Base-by-base conservation (phyloP, 306 rosid genomes). In the Pterocarpus macrocarpus region DNA sequence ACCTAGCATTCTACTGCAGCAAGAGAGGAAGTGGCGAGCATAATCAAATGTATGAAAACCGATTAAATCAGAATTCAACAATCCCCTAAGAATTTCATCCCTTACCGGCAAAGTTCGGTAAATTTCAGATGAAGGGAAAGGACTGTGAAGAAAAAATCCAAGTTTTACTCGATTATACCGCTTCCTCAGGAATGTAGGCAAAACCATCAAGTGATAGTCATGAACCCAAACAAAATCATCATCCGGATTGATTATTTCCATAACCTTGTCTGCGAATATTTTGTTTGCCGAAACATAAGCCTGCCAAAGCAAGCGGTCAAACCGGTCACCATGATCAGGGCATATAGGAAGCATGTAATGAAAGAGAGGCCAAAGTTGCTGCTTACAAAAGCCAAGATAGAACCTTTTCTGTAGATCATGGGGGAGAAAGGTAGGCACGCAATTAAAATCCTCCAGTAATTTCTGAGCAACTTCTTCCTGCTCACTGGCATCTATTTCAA, bases 11-110 rank as follows among this genome's bases (percentile, higher is more conserved):
- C 97, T 90, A 62, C 92, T 90, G 81, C 97, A 92, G 84, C 97
- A 92, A 50, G 97, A 91, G 80, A 91, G 94, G 77, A 93, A 93
- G 78, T 91, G 96, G 11, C 96, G 97, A 9, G 96, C 96, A 83
- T 93, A 91, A 76, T 93, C 96, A 83, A 91, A 93, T n/a, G 94
- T 93, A 78, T 91, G 97, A 69, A 93, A 91, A 63, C 97, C 97
- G 81, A 93, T 88, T 49, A 93, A 83, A 68, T 91, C 97, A 28
- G 92, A 88, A 61, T 91, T 91, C 82, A 93, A 86, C 83, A 93
- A 85, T 33, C 92, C 92, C 86, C 85, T 88, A 69, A 93, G 82
- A 74, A 93, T 93, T 87, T 89, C 95, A 75, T 91, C 91, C 38
- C 94, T 90, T 38, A 93, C 94, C 0, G 95, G 88, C 86, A 93